These are phyloP conservation scores for Paspalum notatum DNA, from an alignment of 176 grass and related monocot species.

Conservation along the genomic window DNA sequence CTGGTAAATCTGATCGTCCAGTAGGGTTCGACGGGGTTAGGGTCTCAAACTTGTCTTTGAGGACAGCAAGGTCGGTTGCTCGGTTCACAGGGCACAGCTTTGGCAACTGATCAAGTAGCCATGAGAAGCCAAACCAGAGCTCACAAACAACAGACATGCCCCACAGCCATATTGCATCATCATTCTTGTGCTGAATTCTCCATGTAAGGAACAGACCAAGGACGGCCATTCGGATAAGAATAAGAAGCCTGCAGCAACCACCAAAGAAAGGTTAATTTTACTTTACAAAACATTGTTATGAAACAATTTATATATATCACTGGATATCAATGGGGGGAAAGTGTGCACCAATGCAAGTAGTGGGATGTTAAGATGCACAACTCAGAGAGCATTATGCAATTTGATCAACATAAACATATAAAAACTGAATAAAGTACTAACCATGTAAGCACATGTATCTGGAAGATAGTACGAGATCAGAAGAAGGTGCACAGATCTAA, in stretches of 20 bases:
- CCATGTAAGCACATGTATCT: neutral
- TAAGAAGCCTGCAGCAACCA: slow-evolving; percentile 69
- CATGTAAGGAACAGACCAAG: slow-evolving; percentile 82
- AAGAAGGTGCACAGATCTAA: slow-evolving; percentile 18
- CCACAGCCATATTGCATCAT: slow-evolving; percentile 95
- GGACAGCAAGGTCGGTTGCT: slow-evolving; percentile 73
- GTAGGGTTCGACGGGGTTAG: slow-evolving; percentile 60
- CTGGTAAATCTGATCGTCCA: slow-evolving; percentile 84
- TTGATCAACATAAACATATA: neutral
- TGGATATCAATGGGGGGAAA: neutral
- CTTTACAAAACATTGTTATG: neutral
- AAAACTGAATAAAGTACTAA: neutral
- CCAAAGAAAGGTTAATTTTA: neutral
- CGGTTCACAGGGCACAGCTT: slow-evolving; percentile 87
- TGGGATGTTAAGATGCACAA: neutral
- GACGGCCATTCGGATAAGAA: slow-evolving; percentile 70
- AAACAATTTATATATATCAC: slow-evolving; percentile 14
- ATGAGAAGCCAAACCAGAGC: slow-evolving; percentile 90
- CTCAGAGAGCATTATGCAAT: neutral
- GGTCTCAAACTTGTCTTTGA: slow-evolving; percentile 95
- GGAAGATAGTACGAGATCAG: neutral
- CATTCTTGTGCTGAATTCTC: slow-evolving; percentile 81
- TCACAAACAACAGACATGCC: slow-evolving; percentile 99
- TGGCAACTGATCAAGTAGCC: slow-evolving; percentile 91
- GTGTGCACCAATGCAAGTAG: neutral